A percentile compares a stretch with the other conserved stretches of the same genome.
phyloP scores from a whole-genome alignment of 2,329 filamentous ascomycete genomes.

The Ophiosphaerella herpotricha region DNA sequence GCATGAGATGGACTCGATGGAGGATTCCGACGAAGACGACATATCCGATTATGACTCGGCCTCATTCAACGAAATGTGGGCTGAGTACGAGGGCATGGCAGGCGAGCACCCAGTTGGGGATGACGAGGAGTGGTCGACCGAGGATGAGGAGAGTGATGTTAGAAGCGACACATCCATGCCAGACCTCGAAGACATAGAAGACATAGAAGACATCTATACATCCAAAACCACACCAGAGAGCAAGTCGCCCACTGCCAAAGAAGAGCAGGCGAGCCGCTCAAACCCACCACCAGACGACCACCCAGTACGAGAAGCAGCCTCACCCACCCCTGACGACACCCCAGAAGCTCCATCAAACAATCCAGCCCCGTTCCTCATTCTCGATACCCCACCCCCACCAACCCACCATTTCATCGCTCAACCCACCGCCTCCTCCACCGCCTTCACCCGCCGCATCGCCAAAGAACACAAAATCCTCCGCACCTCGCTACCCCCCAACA shows the following conservation, averaged over 20 bases:
- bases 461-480: slow-evolving; percentile 65
- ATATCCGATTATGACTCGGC: slow-evolving; percentile 38
- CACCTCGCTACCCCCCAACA: slow-evolving; percentile 58
- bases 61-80: slow-evolving; percentile 45
- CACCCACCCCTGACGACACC: slow-evolving; percentile 10
- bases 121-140: slow-evolving; percentile 45
- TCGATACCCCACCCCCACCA: slow-evolving; percentile 40
- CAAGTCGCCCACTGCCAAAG: slow-evolving; percentile 25
- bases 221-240: slow-evolving; percentile 43
- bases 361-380: slow-evolving; percentile 39
- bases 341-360: slow-evolving; percentile 8
- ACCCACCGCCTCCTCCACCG: slow-evolving; percentile 47
- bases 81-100: slow-evolving; percentile 45
- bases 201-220: slow-evolving; percentile 31
- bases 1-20: slow-evolving; percentile 33
- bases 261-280: slow-evolving; percentile 20
- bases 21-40: slow-evolving; percentile 41
- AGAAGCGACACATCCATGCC: slow-evolving; percentile 39
- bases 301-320: neutral
- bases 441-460: slow-evolving; percentile 55
- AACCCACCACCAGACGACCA: neutral
- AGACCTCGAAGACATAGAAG: slow-evolving; percentile 26
- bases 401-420: slow-evolving; percentile 48
- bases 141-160: slow-evolving; percentile 38
- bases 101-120: slow-evolving; percentile 35